These are phyloP conservation scores for Termitomyces sp. DNA, from an alignment of 768 basidiomycete genomes.

Conservation along the genomic window DNA sequence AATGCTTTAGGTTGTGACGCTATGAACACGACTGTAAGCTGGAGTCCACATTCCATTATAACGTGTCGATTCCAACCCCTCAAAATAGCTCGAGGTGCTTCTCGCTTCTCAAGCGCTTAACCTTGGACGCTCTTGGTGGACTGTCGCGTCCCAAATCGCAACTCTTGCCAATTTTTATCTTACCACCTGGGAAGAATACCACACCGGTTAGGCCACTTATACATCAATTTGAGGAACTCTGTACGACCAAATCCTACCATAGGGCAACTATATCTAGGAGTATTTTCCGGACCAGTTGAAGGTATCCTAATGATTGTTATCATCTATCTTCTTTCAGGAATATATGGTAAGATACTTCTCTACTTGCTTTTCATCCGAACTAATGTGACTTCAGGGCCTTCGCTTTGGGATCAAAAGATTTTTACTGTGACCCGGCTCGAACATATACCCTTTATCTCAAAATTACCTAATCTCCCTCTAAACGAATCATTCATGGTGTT, in stretches of 20 bases:
- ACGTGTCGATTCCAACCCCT: not conserved
- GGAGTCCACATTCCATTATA: not conserved
- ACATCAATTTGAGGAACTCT: not conserved
- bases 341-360: slow-evolving; percentile 47
- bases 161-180: slow-evolving; percentile 76
- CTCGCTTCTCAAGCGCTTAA: slow-evolving; percentile 82
- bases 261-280: slow-evolving; percentile 87
- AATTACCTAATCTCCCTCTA: slow-evolving; percentile 63
- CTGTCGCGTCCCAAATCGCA: slow-evolving; percentile 77
- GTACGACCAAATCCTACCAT: not conserved
- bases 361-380: not conserved
- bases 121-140: slow-evolving; percentile 96
- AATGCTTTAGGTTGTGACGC: slow-evolving; percentile 73
- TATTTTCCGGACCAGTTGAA: slow-evolving; percentile 94
- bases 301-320: slow-evolving; percentile 83
- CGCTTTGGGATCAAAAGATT: slow-evolving; percentile 74
- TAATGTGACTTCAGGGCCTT: slow-evolving; percentile 43
- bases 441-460: slow-evolving; percentile 37
- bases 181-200: slow-evolving; percentile 82
- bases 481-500: slow-evolving; percentile 90
- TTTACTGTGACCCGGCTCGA: slow-evolving; percentile 54
- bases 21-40: slow-evolving; percentile 82
- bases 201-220: slow-evolving; percentile 55
- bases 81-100: slow-evolving; percentile 73
- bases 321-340: slow-evolving; percentile 75